Conservation (phyloP, 2,329 filamentous ascomycete species). For the Alternaria triticimaculans region DNA sequence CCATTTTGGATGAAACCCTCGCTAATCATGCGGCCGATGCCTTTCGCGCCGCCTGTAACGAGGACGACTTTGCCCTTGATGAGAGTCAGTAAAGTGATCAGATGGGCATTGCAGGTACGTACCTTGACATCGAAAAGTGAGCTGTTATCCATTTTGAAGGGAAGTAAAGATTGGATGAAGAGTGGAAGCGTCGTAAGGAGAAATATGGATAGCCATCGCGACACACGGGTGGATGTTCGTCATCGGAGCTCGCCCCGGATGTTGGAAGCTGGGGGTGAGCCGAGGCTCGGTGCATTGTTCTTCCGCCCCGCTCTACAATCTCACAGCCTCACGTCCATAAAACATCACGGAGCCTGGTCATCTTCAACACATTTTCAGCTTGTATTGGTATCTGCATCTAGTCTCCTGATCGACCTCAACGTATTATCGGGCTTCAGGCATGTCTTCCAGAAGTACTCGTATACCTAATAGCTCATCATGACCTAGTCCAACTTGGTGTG, state of each 20-base stretch:
- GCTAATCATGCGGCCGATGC: conserved; percentile 72
- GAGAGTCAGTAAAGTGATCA: neutral
- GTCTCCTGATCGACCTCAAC: neutral
- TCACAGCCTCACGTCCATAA: neutral
- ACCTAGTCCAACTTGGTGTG: neutral
- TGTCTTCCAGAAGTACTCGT: neutral
- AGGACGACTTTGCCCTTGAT: conserved; percentile 53
- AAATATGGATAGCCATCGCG: conserved; percentile 7
- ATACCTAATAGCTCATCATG: too few species aligned
- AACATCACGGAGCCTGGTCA: neutral
- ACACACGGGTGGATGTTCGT: conserved; percentile 4
- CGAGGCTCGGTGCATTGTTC: conserved; percentile 29
- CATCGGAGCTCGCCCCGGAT: conserved; percentile 14
- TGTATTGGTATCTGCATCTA: neutral
- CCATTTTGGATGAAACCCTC: conserved; percentile 70
- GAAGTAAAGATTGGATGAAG: neutral
- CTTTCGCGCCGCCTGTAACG: conserved; percentile 59
- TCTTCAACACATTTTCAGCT: neutral
- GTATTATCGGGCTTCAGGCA: neutral
- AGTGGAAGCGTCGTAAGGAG: neutral
- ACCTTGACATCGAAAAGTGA: conserved; percentile 49
- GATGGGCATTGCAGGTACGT: neutral
- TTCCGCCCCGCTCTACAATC: neutral
- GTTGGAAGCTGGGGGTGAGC: conserved; percentile 30
- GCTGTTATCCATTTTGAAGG: conserved; percentile 42